Conservation (phyloP, 78 protist genomes). For the Cavenderia fasciculata region DNA sequence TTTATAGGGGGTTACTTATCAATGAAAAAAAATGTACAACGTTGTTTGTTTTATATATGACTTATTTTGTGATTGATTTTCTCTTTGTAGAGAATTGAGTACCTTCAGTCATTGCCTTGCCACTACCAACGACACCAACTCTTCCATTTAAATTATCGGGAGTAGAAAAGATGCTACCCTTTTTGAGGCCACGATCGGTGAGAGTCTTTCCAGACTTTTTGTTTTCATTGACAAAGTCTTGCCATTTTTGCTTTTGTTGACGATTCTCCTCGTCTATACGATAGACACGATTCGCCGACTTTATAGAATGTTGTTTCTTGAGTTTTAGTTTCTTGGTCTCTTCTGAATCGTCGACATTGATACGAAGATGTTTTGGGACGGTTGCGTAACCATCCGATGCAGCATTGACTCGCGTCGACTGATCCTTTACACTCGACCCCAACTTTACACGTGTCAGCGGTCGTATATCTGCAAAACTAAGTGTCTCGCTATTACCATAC, state of each 20-base stretch:
- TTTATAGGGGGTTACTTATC: too few relatives aligned
- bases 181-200: constrained; percentile 62
- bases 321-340: constrained; percentile 44
- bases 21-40: too few relatives aligned
- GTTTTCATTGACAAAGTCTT: constrained; percentile 29
- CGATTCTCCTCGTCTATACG: constrained; percentile 48
- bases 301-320: constrained; percentile 36
- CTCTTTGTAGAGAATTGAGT: too few relatives aligned
- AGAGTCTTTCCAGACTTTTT: constrained; percentile 42
- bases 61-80: too few relatives aligned
- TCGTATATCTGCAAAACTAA: constrained; percentile 16
- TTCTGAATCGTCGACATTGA: constrained; percentile 45
- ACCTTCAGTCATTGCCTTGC: constrained; percentile 65
- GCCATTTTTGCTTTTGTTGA: constrained; percentile 59
- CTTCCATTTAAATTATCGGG: constrained; percentile 24
- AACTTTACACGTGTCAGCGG: constrained; percentile 27
- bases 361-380: constrained; percentile 36
- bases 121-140: constrained; percentile 75
- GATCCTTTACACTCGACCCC: neutral
- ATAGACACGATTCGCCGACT: constrained; percentile 41
- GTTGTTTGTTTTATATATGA: too few relatives aligned
- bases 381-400: constrained; percentile 38
- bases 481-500: constrained; percentile 56
- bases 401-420: constrained; percentile 3
- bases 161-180: constrained; percentile 60